These are phyloP conservation scores for Tulasnella sp. DNA, from an alignment of 768 basidiomycete genomes.

Conservation along the genomic window DNA sequence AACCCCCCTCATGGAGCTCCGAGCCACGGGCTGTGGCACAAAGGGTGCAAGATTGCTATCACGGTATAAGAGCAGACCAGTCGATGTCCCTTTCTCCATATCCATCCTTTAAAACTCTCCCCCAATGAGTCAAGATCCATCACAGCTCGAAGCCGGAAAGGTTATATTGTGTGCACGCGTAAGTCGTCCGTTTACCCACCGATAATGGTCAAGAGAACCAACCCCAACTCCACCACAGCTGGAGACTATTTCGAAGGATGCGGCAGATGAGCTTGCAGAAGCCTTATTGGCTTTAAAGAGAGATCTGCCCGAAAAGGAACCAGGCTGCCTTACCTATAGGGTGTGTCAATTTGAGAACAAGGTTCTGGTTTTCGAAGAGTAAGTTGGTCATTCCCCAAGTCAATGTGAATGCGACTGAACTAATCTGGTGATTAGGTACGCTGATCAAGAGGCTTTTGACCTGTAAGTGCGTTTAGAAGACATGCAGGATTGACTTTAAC, in stretches of 20 bases:
- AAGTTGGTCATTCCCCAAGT: neutral
- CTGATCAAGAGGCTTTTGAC: neutral
- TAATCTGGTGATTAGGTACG: neutral
- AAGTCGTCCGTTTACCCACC: neutral
- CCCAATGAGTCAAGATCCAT: conserved; percentile 23
- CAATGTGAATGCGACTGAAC: neutral
- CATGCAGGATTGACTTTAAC: neutral
- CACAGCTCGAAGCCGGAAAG: neutral
- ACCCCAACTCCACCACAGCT: neutral
- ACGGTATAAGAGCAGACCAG: neutral
- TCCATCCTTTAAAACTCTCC: neutral
- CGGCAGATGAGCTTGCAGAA: neutral
- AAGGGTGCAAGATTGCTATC: neutral
- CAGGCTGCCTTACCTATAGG: neutral
- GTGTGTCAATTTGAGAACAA: neutral
- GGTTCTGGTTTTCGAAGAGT: conserved; percentile 19
- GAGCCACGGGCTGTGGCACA: too few relatives aligned
- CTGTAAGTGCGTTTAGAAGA: neutral
- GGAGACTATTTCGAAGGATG: neutral
- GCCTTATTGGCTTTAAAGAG: too few relatives aligned
- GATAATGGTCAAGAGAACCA: neutral
- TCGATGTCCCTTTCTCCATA: neutral
- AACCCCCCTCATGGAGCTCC: too few relatives aligned
- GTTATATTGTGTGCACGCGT: conserved; percentile 4
- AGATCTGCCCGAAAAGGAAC: too few relatives aligned